Base-by-base conservation (phyloP, 176 grass and related monocot species). In the Eleusine coracana region DNA sequence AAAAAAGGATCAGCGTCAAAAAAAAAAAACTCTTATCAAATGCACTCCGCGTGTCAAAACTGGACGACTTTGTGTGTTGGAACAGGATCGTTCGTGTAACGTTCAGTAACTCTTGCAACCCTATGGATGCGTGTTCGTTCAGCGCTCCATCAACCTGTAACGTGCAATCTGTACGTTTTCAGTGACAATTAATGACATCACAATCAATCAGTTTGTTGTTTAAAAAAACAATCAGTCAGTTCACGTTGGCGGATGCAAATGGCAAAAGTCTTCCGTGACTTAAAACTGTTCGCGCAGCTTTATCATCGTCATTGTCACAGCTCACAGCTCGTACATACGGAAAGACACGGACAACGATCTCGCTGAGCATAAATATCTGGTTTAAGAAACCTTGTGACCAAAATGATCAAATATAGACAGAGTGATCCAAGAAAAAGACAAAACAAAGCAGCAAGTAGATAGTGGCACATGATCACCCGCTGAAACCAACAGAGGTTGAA, bases 311-410 rank as follows among this genome's bases (percentile, higher is more conserved):
- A 41, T 3, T 27, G 27, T 34, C 31, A 25, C 25, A 25, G 25
- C 25, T 45, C 23, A 73, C 36, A 55, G 21, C 41, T n/a, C n/a
- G 25, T 73, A 41, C 66, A 71, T 85, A 13, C 77, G 21, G 28
- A 78, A n/a, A 16, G 12, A 15, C 28, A 0, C 17, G 51, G 4
- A 50, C 48, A 16, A 17, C 38, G 9, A 62, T 51, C 78, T 64
- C 39, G 17, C 0, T 2, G 14, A 23, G 46, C 21, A 73, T 25
- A 66, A 72, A 56, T 25, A 50, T 44, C 34, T 8, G 55, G 7
- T n/a, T 59, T 27, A 62, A 61, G 17, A 38, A 55, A 55, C 51
- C 71, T 1, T 23, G 21, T 8, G 15, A 4, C 12, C 18, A 20
- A 46, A 12, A 71, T 11, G 4, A 23, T 27, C 41, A 20, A 68